A percentile compares a stretch with the other conserved stretches of the same genome.
Evolutionary conservation across 441 rosid genomes (phyloP).

Genomic region (Corymbia calophylla): DNA sequence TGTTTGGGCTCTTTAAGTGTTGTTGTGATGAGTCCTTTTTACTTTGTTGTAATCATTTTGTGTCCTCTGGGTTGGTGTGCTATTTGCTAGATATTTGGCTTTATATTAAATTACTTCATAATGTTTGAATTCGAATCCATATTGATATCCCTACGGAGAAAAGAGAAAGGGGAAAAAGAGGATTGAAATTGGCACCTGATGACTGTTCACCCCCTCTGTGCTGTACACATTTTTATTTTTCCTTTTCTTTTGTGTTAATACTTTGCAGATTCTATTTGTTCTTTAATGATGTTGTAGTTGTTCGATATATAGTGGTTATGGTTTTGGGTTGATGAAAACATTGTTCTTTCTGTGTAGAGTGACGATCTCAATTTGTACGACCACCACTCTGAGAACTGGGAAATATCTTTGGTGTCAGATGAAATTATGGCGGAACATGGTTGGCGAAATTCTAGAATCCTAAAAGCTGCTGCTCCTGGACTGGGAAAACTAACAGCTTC

Average conservation of each 20-base stretch:
- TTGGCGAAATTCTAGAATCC: slow-evolving; percentile 46
- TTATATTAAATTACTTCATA: neutral
- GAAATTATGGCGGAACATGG: slow-evolving; percentile 41
- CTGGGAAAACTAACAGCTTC: slow-evolving; percentile 67
- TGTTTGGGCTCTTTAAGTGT: neutral
- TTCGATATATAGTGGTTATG: slow-evolving; percentile 13
- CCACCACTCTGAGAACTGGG: slow-evolving; percentile 52
- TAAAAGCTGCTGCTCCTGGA: slow-evolving; percentile 67
- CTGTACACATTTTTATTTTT: neutral
- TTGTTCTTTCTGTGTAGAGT: slow-evolving; percentile 46
- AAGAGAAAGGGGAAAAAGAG: neutral
- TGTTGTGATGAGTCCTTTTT: neutral
- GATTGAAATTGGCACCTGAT: neutral
- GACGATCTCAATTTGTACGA: slow-evolving; percentile 68
- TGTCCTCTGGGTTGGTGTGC: neutral
- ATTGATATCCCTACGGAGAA: neutral
- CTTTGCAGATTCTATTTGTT: neutral
- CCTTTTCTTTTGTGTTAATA: neutral
- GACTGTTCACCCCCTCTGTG: neutral
- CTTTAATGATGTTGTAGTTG: neutral
- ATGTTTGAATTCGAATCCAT: neutral
- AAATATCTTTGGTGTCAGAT: slow-evolving; percentile 30
- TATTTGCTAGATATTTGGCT: neutral
- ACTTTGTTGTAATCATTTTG: neutral
- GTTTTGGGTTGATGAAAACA: slow-evolving; percentile 13